Conservation (phyloP, 805 yeast species). For the Ogataea corticis region DNA sequence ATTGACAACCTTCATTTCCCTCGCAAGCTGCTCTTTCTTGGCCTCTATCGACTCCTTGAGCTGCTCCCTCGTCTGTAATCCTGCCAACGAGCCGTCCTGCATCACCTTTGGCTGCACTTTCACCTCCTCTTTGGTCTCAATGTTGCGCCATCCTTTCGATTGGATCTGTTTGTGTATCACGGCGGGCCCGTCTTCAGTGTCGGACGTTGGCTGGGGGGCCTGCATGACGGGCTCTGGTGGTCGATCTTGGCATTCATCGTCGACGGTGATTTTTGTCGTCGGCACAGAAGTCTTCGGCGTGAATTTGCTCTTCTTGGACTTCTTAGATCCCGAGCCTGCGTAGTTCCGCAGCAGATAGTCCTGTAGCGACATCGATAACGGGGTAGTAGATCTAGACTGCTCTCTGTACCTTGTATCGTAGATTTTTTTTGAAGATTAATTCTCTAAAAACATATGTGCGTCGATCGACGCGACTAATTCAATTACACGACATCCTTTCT, state of each 20-base stretch:
- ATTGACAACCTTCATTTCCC: conserved; percentile 30
- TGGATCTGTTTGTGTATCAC: conserved; percentile 13
- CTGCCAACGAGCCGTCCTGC: conserved; percentile 33
- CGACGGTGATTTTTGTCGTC: conserved; percentile 3
- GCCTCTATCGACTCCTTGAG: conserved; percentile 36
- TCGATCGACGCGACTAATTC: background rate
- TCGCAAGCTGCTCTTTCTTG: conserved; percentile 22
- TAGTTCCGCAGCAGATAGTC: conserved; percentile 49
- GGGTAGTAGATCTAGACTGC: too few relatives aligned
- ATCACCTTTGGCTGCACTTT: conserved; percentile 13
- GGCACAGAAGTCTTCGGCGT: conserved; percentile 12
- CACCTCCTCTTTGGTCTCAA: conserved; percentile 23
- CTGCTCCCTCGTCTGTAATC: conserved; percentile 49
- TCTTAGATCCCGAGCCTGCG: conserved; percentile 30
- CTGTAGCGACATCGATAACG: conserved; percentile 30
- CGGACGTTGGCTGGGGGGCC: conserved; percentile 6
- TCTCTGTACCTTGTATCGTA: too few relatives aligned
- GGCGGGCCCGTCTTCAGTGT: conserved; percentile 25
- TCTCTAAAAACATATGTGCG: background rate
- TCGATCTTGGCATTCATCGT: conserved; percentile 1
- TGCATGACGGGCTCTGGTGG: background rate
- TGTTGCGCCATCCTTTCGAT: conserved; percentile 25
- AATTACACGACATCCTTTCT: background rate
- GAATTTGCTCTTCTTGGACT: conserved; percentile 24
- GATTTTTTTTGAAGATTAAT: background rate